Evolutionary conservation across 306 rosid genomes (phyloP), one percentile per base, ranked within the genome.

Genomic region (Malus fusca): DNA sequence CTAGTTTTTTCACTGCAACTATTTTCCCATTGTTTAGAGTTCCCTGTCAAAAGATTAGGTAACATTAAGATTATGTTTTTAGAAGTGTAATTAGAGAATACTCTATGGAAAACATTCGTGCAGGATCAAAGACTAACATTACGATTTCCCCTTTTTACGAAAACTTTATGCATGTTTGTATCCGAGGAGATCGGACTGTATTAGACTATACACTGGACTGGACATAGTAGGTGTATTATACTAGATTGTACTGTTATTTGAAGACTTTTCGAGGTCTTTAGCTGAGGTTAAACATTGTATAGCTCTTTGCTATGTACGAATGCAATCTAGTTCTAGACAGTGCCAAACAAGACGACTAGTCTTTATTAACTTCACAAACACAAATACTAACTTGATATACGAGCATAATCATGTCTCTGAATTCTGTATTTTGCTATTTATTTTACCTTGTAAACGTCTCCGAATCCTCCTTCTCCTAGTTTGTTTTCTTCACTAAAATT

Each of bases 401-500:
- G 44, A 8, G 12, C 12, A 8, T 2, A 40, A 40, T 40, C 11
- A 10, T 40, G 12, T 40, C 12, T 8, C 11, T 8, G 11, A 40
- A 40, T 40, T 2, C 44, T 40, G 44, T 40, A 40, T 40, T 40
- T 40, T 40, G 44, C 3, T 40, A 40, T 40, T 40, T 56, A n/a
- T 14, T 51, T 74, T 74, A 90, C 96, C 96, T 87, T 91, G 70
- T 87, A 88, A 60, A 90, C 93, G 18, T 82, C 88, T 28, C 96
- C 93, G 63, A 90, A 90, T 33, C 93, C 96, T 66, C 96, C 96
- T 79, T 85, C 93, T 72, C 96, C 96, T 14, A 90, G 81, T 71
- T 90, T 90, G 53, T 84, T 88, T 77, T 87, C 88, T 8, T 69
- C 85, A 44, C 85, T 84, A 48, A 88, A 90, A 37, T 87, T 85